These are phyloP conservation scores for Metarhizium rileyi DNA, from an alignment of 2,329 filamentous ascomycete genomes.

Conservation along the genomic window DNA sequence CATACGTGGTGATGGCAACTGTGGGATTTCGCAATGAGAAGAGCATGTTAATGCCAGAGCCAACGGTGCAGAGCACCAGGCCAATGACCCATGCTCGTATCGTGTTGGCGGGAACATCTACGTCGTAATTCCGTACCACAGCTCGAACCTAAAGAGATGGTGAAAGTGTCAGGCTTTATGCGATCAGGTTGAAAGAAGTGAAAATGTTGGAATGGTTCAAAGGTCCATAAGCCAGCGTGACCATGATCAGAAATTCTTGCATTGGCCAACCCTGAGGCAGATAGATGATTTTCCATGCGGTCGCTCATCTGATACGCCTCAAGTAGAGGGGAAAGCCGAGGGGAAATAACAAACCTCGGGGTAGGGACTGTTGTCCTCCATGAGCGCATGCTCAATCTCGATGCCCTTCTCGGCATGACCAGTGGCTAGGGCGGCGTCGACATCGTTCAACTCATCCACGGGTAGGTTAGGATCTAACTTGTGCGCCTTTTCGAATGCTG, in stretches of 20 bases:
- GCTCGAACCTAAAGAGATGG: constrained; percentile 43
- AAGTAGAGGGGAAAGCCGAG: neutral
- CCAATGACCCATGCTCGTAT: constrained; percentile 56
- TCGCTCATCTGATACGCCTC: neutral
- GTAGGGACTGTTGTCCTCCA: constrained; percentile 59
- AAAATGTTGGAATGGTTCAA: neutral
- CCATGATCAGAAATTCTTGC: neutral
- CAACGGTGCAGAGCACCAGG: constrained; percentile 49
- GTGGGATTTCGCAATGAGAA: constrained; percentile 51
- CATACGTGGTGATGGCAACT: constrained; percentile 50
- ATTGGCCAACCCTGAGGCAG: neutral
- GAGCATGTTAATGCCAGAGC: constrained; percentile 52
- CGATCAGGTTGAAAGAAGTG: neutral
- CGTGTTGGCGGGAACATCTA: constrained; percentile 55
- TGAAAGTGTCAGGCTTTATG: neutral
- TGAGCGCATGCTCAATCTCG: constrained; percentile 46
- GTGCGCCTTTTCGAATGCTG: constrained; percentile 49
- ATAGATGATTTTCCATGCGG: neutral
- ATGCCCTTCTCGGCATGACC: constrained; percentile 46
- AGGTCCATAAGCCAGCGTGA: neutral
- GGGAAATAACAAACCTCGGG: constrained; percentile 40
- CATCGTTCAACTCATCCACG: constrained; percentile 50
- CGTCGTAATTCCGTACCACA: constrained; percentile 54
- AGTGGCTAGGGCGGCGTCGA: constrained; percentile 46
- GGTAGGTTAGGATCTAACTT: constrained; percentile 56